Conservation (phyloP, 2,329 filamentous ascomycete genomes). For the Colletotrichum lentis region DNA sequence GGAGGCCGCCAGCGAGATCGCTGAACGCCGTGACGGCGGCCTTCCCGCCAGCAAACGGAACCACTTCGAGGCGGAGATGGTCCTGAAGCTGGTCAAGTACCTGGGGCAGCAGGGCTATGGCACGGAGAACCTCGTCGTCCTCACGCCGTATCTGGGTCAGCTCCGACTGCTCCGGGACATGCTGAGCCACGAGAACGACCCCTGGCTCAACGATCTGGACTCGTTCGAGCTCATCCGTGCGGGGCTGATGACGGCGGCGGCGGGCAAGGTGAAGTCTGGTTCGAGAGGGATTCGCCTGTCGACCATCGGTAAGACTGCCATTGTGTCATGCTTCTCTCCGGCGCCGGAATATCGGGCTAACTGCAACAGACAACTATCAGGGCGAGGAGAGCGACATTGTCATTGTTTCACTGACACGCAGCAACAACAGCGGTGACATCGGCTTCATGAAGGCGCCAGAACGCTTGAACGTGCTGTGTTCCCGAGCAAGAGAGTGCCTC, state of each 20-base stretch:
- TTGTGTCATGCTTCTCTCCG: not conserved
- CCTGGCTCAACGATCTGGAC: conserved; percentile 74
- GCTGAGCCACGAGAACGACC: conserved; percentile 66
- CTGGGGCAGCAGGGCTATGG: conserved; percentile 76
- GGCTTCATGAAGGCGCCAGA: conserved; percentile 74
- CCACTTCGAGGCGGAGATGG: conserved; percentile 70
- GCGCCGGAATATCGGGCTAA: not conserved
- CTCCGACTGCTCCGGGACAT: conserved; percentile 63
- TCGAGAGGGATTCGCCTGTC: conserved; percentile 68
- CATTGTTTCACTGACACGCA: conserved; percentile 71
- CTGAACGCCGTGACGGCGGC: conserved; percentile 60
- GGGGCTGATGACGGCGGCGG: conserved; percentile 65
- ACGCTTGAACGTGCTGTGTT: conserved; percentile 74
- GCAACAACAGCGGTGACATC: conserved; percentile 70
- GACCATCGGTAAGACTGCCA: conserved; percentile 67
- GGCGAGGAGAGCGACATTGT: conserved; percentile 80
- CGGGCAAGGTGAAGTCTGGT: conserved; percentile 52
- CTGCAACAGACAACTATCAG: conserved; percentile 73
- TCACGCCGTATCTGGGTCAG: conserved; percentile 79
- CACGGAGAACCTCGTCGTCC: conserved; percentile 69
- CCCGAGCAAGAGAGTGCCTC: conserved; percentile 69
- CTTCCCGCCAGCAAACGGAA: conserved; percentile 68
- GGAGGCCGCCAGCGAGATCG: conserved; percentile 50
- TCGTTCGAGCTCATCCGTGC: conserved; percentile 68
- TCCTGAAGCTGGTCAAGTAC: conserved; percentile 71